Percentiles rank a stretch among this genome's conserved stretches.
These are phyloP conservation scores for Oxytropis ochrocephala DNA, from an alignment of 306 rosid species.

Conservation along the genomic window DNA sequence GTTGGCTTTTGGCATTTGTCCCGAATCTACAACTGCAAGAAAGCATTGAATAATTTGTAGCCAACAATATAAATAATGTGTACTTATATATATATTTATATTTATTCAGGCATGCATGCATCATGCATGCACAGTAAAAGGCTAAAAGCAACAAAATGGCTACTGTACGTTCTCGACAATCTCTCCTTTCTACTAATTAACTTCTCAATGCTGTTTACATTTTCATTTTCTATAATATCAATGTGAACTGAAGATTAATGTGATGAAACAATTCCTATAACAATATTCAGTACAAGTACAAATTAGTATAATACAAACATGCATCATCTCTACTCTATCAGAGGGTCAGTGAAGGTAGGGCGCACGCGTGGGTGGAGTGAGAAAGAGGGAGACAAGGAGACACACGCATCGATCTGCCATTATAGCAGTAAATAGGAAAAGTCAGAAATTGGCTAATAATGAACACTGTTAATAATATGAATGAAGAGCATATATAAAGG, in stretches of 20 bases:
- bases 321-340: too few species aligned
- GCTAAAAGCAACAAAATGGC: not conserved
- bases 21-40: not conserved
- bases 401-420: not conserved
- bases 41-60: not conserved
- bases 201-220: not conserved
- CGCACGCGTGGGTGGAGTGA: conserved; percentile 1
- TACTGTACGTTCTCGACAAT: not conserved
- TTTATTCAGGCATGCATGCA: not conserved
- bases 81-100: not conserved
- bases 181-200: not conserved
- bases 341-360: not conserved
- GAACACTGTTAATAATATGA: not conserved
- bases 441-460: not conserved
- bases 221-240: too few species aligned
- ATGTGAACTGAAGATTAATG: not conserved
- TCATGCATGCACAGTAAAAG: not conserved
- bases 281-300: not conserved
- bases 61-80: not conserved
- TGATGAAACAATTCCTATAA: not conserved
- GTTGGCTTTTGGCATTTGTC: conserved; percentile 7
- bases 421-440: not conserved
- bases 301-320: not conserved
- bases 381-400: not conserved
- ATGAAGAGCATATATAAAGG: too few species aligned